phyloP scores from a whole-genome alignment of 805 yeast species.

The Saccharomyces cerevisiae region DNA sequence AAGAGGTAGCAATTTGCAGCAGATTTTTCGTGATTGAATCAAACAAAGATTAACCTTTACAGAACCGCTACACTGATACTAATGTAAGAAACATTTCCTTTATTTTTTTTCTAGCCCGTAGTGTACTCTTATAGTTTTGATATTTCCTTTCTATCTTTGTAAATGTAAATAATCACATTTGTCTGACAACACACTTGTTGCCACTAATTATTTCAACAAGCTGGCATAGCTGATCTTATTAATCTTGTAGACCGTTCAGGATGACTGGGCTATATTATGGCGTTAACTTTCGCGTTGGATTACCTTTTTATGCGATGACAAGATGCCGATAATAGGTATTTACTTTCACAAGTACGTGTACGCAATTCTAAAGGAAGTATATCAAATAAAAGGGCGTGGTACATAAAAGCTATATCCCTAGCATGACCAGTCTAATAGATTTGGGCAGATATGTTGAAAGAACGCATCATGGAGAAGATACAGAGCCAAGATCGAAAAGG shows the following conservation, averaged over 20 bases:
- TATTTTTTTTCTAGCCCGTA: background rate
- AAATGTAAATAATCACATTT: background rate
- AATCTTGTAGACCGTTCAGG: background rate
- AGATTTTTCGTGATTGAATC: background rate
- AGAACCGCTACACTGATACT: background rate
- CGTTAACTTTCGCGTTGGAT: background rate
- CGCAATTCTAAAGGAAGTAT: background rate
- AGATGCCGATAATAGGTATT: background rate
- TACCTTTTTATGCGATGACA: background rate
- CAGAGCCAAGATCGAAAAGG: constrained; percentile 7
- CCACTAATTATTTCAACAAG: background rate
- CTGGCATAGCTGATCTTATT: background rate
- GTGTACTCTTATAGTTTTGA: background rate
- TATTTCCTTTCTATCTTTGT: background rate
- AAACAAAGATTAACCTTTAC: background rate
- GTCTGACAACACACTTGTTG: background rate
- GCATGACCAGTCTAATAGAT: background rate
- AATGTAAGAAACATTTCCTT: background rate
- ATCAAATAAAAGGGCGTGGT: background rate
- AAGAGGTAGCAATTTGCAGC: background rate
- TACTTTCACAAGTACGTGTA: background rate
- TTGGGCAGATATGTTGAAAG: background rate
- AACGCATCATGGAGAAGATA: background rate
- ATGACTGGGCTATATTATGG: background rate
- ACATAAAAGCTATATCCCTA: background rate